Evolutionary conservation across 345 rosid genomes (phyloP).

Genomic region (Pistacia integerrima): DNA sequence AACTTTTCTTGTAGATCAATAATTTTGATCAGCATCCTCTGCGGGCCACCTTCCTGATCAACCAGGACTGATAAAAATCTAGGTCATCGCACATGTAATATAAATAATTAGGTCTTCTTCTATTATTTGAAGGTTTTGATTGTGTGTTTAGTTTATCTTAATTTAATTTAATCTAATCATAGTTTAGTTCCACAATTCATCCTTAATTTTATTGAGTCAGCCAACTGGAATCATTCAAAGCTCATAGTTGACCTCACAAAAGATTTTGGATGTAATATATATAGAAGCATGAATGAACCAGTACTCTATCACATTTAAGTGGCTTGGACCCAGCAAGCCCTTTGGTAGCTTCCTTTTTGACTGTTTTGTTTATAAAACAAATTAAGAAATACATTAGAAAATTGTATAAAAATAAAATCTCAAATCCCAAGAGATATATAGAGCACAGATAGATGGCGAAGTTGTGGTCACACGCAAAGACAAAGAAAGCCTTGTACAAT

Average conservation of each 20-base stretch:
- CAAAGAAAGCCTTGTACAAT: slow-evolving; percentile 10
- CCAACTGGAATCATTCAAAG: slow-evolving; percentile 13
- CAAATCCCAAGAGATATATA: not conserved
- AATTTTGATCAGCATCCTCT: not conserved
- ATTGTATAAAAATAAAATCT: not conserved
- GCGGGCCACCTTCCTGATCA: not conserved
- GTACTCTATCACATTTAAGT: not conserved
- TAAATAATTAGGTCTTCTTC: not conserved
- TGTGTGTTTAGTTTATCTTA: not conserved
- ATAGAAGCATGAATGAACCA: not conserved
- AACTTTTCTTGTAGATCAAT: not conserved
- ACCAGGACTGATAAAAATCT: not conserved
- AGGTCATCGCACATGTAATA: no score
- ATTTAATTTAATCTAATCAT: not conserved
- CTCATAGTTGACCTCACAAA: slow-evolving; percentile 13
- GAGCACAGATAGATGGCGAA: not conserved
- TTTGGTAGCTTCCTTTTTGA: not conserved
- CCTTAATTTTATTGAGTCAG: not conserved
- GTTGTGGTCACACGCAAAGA: slow-evolving; percentile 23
- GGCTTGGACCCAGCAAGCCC: slow-evolving; percentile 18
- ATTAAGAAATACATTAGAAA: no score
- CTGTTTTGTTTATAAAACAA: no score
- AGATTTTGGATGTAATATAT: not conserved
- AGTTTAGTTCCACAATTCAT: slow-evolving; percentile 14
- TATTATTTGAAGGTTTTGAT: slow-evolving; percentile 5